These are phyloP conservation scores for Xerocomus spinulosus DNA, from an alignment of 768 basidiomycete species.

Conservation along the genomic window DNA sequence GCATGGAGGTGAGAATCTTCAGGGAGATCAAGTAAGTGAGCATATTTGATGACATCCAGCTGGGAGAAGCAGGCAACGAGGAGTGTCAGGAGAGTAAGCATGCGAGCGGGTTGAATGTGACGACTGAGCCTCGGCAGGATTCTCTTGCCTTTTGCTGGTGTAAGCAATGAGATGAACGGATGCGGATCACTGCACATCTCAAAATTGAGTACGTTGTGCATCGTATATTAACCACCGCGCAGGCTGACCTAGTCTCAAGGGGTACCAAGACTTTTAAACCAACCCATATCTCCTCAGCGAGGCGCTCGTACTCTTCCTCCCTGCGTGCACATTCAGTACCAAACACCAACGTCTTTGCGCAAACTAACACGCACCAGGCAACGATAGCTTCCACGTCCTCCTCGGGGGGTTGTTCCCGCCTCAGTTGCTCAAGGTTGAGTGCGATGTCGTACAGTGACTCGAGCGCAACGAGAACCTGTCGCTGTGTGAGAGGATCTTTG, in stretches of 20 bases:
- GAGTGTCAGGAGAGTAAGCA: conserved; percentile 85
- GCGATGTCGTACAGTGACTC: conserved; percentile 85
- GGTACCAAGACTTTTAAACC: conserved; percentile 83
- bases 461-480: conserved; percentile 72
- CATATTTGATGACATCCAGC: conserved; percentile 83
- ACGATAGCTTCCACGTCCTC: conserved; percentile 41
- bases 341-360: not conserved
- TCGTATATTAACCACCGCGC: not conserved
- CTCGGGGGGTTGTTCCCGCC: conserved; percentile 67
- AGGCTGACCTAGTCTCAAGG: conserved; percentile 79
- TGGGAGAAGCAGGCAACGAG: conserved; percentile 93
- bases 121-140: conserved; percentile 85
- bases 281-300: conserved; percentile 74
- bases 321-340: conserved; percentile 32
- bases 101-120: conserved; percentile 70
- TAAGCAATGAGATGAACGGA: conserved; percentile 91
- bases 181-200: conserved; percentile 73
- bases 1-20: conserved; percentile 46
- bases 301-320: conserved; percentile 50
- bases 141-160: conserved; percentile 87
- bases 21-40: conserved; percentile 63
- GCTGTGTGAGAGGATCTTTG: conserved; percentile 71
- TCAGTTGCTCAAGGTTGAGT: conserved; percentile 79
- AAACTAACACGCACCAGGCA: conserved; percentile 41
- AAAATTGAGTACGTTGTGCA: not conserved